A percentile compares a stretch with the other conserved stretches of the same genome.
Evolutionary conservation across 441 rosid species (phyloP).

Genomic region (Corymbia citriodora): DNA sequence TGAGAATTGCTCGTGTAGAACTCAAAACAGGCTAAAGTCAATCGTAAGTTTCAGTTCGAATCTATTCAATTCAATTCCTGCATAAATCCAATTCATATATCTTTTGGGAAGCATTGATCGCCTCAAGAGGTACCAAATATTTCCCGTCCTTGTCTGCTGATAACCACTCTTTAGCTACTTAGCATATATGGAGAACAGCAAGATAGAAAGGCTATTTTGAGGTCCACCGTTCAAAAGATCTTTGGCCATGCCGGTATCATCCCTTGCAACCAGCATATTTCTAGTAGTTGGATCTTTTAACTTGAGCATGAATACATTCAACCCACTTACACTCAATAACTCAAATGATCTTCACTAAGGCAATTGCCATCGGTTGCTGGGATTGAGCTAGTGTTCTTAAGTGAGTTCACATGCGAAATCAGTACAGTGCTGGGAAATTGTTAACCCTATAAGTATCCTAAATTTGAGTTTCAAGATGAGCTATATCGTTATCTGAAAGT

Average conservation of each 20-base stretch:
- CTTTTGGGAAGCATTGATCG: background rate
- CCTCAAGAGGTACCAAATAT: background rate
- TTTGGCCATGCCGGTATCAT: background rate
- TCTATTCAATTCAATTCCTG: background rate
- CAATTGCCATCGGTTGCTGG: background rate
- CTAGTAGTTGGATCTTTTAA: background rate
- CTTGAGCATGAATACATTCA: background rate
- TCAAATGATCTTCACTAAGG: background rate
- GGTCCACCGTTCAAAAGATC: background rate
- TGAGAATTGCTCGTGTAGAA: background rate
- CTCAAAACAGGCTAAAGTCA: background rate
- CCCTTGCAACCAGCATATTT: background rate
- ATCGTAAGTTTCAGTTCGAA: background rate
- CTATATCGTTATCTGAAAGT: background rate
- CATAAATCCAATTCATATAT: background rate
- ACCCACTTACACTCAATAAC: background rate
- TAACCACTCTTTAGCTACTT: background rate
- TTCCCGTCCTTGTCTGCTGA: background rate
- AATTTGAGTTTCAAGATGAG: background rate
- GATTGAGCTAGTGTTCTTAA: background rate
- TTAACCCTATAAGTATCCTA: background rate
- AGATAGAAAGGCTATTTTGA: background rate
- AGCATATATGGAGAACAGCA: background rate
- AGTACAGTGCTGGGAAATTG: background rate
- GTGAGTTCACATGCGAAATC: background rate